Base-by-base conservation (phyloP, 352 stramenopile species). In the Phytopythium boreale region DNA sequence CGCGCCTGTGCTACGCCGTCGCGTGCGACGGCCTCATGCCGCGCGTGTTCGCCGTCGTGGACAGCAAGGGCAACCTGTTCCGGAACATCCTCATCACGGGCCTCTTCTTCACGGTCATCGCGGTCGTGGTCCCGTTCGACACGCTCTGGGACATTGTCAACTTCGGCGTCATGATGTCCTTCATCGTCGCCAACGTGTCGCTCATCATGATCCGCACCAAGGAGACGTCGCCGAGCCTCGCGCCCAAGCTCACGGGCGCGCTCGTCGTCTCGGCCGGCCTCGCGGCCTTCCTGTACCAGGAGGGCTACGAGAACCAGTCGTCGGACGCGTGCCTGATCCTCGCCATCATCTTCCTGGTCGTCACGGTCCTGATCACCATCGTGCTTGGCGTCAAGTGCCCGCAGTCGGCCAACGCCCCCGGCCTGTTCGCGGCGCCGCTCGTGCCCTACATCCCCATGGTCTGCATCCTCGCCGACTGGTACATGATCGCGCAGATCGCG, bases 1-100 rank as follows among this genome's bases (percentile, higher is more conserved):
- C 89, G 26, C 78, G 89, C 49, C 75, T 97, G 44, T 88, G 95
- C 68, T 96, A 88, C 67, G 87, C 89, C 12, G 76, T 97, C 61
- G 78, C 88, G 31, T 84, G 84, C 46, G 92, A 98, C 67, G 92
- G 92, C 20, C 72, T 98, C 6, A 73, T 97, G 62, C 91, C 93
- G 43, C 52, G 71, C 59, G 77, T 96, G 22, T 97, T 98, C 77
- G 77, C 74, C 29, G 76, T 78, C 53, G 69, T 88, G 41, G 77
- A 89, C 62, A 61, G 66, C 52, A 89, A 92, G 39, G 86, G 85
- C 49, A 92, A 87, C 59, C 72, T 97, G n/a, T 93, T 93, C 66
- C 77, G 74, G 66, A 90, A 90, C 70, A 92, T 82, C 61, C 66
- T 93, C 7, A 81, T 93, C 64, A 82, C 73, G 1, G 87, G 87